phyloP scores from a whole-genome alignment of 2,329 filamentous ascomycete genomes.

The Talaromyces sp. region DNA sequence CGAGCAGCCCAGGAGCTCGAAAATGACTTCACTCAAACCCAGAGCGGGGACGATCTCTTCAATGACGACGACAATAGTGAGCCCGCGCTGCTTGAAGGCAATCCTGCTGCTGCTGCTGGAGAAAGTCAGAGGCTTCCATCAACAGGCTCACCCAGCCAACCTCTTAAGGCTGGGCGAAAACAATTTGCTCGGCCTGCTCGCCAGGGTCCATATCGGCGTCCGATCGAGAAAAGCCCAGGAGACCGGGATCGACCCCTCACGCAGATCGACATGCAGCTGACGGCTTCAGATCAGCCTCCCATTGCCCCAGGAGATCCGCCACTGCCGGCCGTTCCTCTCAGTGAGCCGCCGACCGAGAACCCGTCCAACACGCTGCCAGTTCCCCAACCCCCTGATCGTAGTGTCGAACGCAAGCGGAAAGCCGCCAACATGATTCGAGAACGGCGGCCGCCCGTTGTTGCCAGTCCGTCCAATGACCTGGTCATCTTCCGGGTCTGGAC shows the following conservation, averaged over 20 bases:
- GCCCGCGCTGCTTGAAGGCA: no score
- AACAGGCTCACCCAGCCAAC: neutral
- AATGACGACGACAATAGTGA: neutral
- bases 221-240: neutral
- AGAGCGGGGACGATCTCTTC: neutral
- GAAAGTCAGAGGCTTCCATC: no score
- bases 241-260: neutral
- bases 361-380: neutral
- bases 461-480: neutral
- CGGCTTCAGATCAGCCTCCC: neutral
- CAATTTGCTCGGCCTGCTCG: neutral
- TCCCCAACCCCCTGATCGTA: neutral
- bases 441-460: neutral
- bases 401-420: neutral
- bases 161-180: neutral
- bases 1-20: neutral
- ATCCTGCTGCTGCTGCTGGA: no score
- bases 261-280: neutral
- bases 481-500: neutral
- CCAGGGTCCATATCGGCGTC: neutral
- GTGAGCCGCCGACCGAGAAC: neutral
- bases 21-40: neutral
- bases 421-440: neutral
- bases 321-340: neutral
- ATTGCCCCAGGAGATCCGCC: neutral